A percentile compares a stretch with the other conserved stretches of the same genome.
These are phyloP conservation scores for Rhodotorula babjevae DNA, from an alignment of 768 basidiomycete genomes.

Conservation along the genomic window DNA sequence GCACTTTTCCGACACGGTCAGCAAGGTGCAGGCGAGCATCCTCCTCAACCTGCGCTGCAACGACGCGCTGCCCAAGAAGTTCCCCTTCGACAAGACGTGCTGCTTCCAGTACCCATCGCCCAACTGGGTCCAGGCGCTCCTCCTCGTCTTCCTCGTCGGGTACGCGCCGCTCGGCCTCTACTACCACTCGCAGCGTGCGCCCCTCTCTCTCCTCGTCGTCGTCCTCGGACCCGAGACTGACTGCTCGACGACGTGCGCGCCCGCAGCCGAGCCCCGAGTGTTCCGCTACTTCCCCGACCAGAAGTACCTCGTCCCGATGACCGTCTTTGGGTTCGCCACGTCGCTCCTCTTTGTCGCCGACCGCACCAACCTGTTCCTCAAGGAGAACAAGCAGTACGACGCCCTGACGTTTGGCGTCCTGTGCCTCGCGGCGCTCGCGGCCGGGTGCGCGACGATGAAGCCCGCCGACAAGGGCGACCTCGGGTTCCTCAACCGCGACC, in stretches of 20 bases:
- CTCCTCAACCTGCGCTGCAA: constrained; percentile 79
- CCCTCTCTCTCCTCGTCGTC: not conserved
- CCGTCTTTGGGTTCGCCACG: constrained; percentile 64
- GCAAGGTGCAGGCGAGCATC: constrained; percentile 67
- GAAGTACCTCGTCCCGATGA: constrained; percentile 52
- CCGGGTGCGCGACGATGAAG: constrained; percentile 65
- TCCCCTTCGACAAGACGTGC: constrained; percentile 65
- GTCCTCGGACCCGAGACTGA: not conserved
- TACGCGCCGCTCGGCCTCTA: constrained; percentile 56
- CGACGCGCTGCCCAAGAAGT: constrained; percentile 58
- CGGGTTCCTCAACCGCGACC: constrained; percentile 83
- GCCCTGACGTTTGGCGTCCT: constrained; percentile 62
- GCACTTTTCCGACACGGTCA: constrained; percentile 64
- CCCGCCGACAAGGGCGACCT: constrained; percentile 70
- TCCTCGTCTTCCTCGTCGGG: constrained; percentile 54
- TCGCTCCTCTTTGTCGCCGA: constrained; percentile 73
- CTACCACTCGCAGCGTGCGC: constrained; percentile 45
- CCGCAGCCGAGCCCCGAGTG: constrained; percentile 24
- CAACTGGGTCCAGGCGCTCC: constrained; percentile 55
- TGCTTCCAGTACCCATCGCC: constrained; percentile 72
- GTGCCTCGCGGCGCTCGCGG: constrained; percentile 54
- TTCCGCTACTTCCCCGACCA: constrained; percentile 46
- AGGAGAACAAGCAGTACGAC: constrained; percentile 80
- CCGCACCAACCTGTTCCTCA: constrained; percentile 78
- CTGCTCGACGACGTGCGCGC: constrained; percentile 14